phyloP scores from a whole-genome alignment of 2,329 filamentous ascomycete species.

The Fusarium mexicanum region DNA sequence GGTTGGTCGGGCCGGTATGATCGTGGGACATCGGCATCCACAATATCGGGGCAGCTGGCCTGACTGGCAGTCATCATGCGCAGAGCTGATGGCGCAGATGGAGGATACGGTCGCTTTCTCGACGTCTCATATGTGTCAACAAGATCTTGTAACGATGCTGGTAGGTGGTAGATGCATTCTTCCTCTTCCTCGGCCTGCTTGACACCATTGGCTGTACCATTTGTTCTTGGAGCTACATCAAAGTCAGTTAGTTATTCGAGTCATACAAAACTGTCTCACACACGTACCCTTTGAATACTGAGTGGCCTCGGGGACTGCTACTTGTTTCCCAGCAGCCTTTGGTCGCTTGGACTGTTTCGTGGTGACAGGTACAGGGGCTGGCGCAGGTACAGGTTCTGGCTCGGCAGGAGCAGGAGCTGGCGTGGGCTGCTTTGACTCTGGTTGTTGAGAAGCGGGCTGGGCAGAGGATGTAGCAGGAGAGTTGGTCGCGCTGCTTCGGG shows the following conservation, averaged over 20 bases:
- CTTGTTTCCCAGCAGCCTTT: conserved; percentile 57
- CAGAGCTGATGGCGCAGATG: conserved; percentile 72
- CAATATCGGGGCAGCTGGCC: conserved; percentile 74
- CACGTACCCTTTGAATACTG: conserved; percentile 58
- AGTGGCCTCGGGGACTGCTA: conserved; percentile 52
- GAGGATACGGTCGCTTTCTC: conserved; percentile 72
- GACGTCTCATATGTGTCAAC: conserved; percentile 90
- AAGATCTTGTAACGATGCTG: conserved; percentile 86
- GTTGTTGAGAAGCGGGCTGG: conserved; percentile 56
- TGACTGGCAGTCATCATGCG: conserved; percentile 81
- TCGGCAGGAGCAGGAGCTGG: conserved; percentile 41
- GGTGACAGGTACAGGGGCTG: conserved; percentile 42
- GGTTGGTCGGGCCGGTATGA: conserved; percentile 86
- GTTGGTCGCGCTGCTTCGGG: conserved; percentile 64
- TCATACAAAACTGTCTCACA: not conserved
- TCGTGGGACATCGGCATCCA: conserved; percentile 83
- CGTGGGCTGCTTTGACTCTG: conserved; percentile 49
- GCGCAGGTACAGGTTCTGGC: conserved; percentile 27
- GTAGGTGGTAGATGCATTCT: conserved; percentile 92
- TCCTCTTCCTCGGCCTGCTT: conserved; percentile 63
- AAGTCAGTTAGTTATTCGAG: conserved; percentile 19
- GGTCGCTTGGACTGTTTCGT: conserved; percentile 51
- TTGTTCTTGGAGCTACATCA: conserved; percentile 55
- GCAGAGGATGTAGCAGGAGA: conserved; percentile 61
- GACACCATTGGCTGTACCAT: conserved; percentile 63